Base-by-base conservation (phyloP, 139 green algal species). In the Ettlia oleoabundans region DNA sequence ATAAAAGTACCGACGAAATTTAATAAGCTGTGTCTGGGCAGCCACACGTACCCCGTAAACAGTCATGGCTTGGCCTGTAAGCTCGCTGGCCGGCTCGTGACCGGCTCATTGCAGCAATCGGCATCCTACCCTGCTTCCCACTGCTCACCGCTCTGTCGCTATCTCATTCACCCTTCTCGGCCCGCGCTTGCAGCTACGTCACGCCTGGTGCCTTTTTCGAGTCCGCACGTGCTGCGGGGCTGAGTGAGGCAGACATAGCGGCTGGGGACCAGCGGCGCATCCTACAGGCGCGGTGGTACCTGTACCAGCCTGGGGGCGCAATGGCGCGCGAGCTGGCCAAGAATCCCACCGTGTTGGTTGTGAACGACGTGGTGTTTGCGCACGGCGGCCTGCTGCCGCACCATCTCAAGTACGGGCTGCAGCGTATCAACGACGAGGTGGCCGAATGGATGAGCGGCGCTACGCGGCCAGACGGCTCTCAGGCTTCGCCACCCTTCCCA, bases 321-420 rank as follows among this genome's bases (percentile, higher is more conserved):
- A 92, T 98, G 84, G 95, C 95, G 0, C 80, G 84, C 26, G 93
- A 97, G 84, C 88, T 98, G 24, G 86, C 92, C 15, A 92, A 92
- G 67, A 98, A 98, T 82, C 93, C 94, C 26, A 98, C 95, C 28
- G 94, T 97, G 30, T 85, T 98, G 43, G 82, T 98, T 3, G 91
- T 98, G 6, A 98, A 98, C 76, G 93, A 98, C 84, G 95, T 95
- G 18, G 91, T 95, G 19, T 98, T 98, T 90, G 95, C 92, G 41
- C 95, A 98, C 82, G 95, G 95, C 8, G 95, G 94, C 32, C 82
- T 98, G 53, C 80, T 98, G 42, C 94, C 94, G 0, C 88, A 91
- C 33, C 96, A 99, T 74, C 37, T 87, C 55, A 81, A 68, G 76
- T 86, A 82, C 62, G 87, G 63, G 1, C 43, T 84, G 76, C 76